A percentile compares a stretch with the other conserved stretches of the same genome.
phyloP scores from a whole-genome alignment of 345 rosid genomes.

The Rhodamnia rubescens region DNA sequence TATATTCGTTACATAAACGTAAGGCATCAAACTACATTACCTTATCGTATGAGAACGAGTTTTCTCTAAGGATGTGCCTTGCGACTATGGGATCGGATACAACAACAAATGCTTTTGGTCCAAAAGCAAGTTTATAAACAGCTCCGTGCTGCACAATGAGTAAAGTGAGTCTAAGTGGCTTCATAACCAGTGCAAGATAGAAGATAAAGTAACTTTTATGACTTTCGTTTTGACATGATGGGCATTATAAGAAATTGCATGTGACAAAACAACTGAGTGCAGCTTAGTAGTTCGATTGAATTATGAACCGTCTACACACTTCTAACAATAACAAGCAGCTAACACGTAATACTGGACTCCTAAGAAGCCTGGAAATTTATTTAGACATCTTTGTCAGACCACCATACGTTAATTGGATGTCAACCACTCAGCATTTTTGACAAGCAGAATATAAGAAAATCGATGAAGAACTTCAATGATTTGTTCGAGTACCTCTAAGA shows the following conservation, averaged over 20 bases:
- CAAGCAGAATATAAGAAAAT: not conserved
- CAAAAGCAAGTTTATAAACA: constrained; percentile 93
- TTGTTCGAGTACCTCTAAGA: constrained; percentile 46
- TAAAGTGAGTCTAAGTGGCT: not conserved
- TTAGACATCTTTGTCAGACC: not conserved
- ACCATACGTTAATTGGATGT: not conserved
- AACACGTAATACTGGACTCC: not conserved
- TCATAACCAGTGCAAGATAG: not conserved
- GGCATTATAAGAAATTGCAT: not conserved
- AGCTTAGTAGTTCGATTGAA: not conserved
- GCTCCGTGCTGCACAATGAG: constrained; percentile 64
- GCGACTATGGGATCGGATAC: constrained; percentile 88
- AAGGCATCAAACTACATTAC: constrained; percentile 8
- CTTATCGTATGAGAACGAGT: constrained; percentile 89
- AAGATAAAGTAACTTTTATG: not conserved
- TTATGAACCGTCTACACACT: not conserved
- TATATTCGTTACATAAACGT: too few relatives aligned
- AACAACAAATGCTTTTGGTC: constrained; percentile 95
- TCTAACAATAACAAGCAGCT: not conserved
- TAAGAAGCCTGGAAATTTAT: not conserved
- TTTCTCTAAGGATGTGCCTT: constrained; percentile 76
- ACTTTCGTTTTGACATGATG: not conserved
- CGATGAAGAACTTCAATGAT: not conserved
- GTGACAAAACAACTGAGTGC: not conserved
- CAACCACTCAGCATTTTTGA: not conserved